phyloP scores from a whole-genome alignment of 2,329 filamentous ascomycete genomes.

The Ophidiomyces ophidiicola region DNA sequence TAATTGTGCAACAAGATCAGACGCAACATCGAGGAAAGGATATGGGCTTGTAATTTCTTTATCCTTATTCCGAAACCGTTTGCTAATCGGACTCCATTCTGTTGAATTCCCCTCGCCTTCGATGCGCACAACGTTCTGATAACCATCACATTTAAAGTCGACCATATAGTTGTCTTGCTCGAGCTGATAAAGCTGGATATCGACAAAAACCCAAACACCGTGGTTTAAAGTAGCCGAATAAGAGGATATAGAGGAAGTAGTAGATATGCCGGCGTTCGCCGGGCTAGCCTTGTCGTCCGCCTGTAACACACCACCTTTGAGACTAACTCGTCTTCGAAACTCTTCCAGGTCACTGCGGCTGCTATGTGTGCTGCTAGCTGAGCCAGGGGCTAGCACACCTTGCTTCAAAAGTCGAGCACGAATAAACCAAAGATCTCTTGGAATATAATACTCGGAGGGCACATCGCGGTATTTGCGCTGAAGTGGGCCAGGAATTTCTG shows the following conservation, averaged over 20 bases:
- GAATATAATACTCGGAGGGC: slow-evolving; percentile 60
- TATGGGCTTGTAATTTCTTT: slow-evolving; percentile 94
- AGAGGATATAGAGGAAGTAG: slow-evolving; percentile 34
- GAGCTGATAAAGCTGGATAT: slow-evolving; percentile 92
- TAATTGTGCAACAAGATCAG: slow-evolving; percentile 81
- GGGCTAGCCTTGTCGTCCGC: slow-evolving; percentile 25
- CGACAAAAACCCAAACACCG: slow-evolving; percentile 83
- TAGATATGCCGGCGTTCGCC: slow-evolving; percentile 24
- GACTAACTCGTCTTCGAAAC: slow-evolving; percentile 29
- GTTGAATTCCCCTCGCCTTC: slow-evolving; percentile 22
- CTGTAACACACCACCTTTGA: slow-evolving; percentile 23
- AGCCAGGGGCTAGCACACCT: slow-evolving; percentile 50
- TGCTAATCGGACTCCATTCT: slow-evolving; percentile 40
- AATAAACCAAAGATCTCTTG: slow-evolving; percentile 90
- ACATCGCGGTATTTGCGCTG: slow-evolving; percentile 36
- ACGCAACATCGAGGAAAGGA: slow-evolving; percentile 88
- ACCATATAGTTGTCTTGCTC: slow-evolving; percentile 88
- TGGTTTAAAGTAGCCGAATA: slow-evolving; percentile 42
- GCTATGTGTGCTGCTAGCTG: slow-evolving; percentile 28
- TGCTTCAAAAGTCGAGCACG: slow-evolving; percentile 78
- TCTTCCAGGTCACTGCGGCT: slow-evolving; percentile 34
- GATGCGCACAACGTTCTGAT: slow-evolving; percentile 66
- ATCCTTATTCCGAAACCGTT: slow-evolving; percentile 54
- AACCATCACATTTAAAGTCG: slow-evolving; percentile 96
- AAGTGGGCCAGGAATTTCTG: slow-evolving; percentile 28